Evolutionary conservation across 768 basidiomycete genomes (phyloP).

Genomic region (Amyloporia xantha): DNA sequence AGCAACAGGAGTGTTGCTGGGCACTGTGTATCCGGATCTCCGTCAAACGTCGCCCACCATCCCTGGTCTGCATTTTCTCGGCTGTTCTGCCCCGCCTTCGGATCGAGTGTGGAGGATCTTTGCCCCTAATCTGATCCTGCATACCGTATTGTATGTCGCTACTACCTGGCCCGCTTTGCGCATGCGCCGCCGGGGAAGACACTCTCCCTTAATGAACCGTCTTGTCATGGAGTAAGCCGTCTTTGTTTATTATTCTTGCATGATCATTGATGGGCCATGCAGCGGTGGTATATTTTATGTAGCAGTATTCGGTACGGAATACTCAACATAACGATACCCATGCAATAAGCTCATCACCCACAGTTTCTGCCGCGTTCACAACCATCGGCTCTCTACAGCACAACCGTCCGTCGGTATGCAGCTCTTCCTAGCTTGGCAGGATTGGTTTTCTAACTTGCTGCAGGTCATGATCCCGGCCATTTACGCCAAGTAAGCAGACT

Average conservation of each 20-base stretch:
- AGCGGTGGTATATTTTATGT: slow-evolving; percentile 17
- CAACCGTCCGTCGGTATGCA: slow-evolving; percentile 1
- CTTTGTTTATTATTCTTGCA: not conserved
- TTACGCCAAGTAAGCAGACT: slow-evolving; percentile 4
- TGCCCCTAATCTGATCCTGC: slow-evolving; percentile 12
- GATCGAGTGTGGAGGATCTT: slow-evolving; percentile 12
- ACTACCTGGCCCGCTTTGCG: slow-evolving; percentile 12
- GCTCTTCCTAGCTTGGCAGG: not conserved
- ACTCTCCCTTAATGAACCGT: slow-evolving; percentile 11
- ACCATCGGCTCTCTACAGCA: slow-evolving; percentile 8
- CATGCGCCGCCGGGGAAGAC: slow-evolving; percentile 4
- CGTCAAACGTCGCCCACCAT: slow-evolving; percentile 6
- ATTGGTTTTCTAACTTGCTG: not conserved
- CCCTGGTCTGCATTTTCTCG: slow-evolving; percentile 7
- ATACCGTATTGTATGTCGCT: slow-evolving; percentile 14
- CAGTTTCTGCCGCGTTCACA: slow-evolving; percentile 11
- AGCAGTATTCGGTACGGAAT: slow-evolving; percentile 8
- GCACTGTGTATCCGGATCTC: slow-evolving; percentile 5
- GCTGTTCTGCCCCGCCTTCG: slow-evolving; percentile 14
- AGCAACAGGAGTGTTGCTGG: slow-evolving; percentile 3
- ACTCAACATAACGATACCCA: not conserved
- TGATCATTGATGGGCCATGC: not conserved
- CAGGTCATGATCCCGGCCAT: slow-evolving; percentile 4
- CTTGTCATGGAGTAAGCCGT: slow-evolving; percentile 14
- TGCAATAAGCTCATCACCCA: not conserved